Evolutionary conservation across 176 grass and related monocot species (phyloP), one percentile per base, ranked within the genome.

Genomic region (Avena insularis): DNA sequence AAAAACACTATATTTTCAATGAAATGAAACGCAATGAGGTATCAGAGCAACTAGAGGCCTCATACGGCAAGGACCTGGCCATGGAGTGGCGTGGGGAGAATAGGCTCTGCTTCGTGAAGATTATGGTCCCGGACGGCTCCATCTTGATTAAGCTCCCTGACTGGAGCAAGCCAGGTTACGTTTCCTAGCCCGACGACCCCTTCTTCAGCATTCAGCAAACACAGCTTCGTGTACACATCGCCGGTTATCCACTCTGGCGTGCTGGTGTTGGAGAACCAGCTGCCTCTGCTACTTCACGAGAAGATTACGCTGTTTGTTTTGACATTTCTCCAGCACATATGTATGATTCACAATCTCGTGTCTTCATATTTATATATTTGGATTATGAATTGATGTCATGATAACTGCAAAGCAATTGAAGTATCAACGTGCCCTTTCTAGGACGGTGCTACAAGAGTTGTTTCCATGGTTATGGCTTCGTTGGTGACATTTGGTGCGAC

Each of bases 161-260:
- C 25, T 31, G 25, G 62, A 12, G 25, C 6, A 31, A 65, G 25
- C 25, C 21, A 0, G 62, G 23, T 15, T 65, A 65, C 6, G 23
- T 31, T 65, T 4, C 25, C 4, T 4, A 15, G 12, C 15, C 12
- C 12, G 12, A 14, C 1, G 5, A 31, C 25, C 58, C 10, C 12
- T 65, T 31, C 62, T 65, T 65, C 23, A 65, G 60, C 60, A 62
- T 65, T 65, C 23, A 65, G 60, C 60, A 62, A 62, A 23, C 21
- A 25, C 59, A 25, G 3, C 9, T 25, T 62, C n/a, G 23, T 1
- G 21, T 62, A 12, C 59, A 62, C 11, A 21, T 12, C 59, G 10
- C n/a, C 59, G 21, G 21, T 63, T 25, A 64, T 64, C 59, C 59
- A 62, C 59, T 64, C 61, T 5, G 11, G 29, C 1, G 1, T 64